Evolutionary conservation across 176 grass and related monocot genomes (phyloP).

Genomic region (Oryza coarctata): DNA sequence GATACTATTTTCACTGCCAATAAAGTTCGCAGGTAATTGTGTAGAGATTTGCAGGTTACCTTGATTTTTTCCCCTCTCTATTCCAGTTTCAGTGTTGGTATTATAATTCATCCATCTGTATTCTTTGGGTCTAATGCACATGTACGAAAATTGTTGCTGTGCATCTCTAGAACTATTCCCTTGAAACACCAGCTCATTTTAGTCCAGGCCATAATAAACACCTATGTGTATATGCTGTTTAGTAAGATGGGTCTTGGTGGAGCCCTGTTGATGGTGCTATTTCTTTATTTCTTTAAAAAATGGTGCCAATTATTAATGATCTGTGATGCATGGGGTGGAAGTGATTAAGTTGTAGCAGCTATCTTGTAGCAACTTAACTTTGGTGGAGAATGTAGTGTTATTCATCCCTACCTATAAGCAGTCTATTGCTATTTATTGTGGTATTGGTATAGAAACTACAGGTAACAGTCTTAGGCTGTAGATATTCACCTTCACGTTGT

Average conservation of each 20-base stretch:
- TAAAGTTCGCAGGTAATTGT: constrained; percentile 62
- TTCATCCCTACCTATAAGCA: not conserved
- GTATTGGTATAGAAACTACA: not conserved
- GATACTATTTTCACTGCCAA: constrained; percentile 47
- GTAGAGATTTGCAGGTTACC: not conserved
- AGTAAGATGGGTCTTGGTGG: not conserved
- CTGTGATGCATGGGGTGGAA: not conserved
- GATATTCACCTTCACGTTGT: not conserved
- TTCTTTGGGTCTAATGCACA: not conserved
- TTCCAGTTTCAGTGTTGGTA: not conserved
- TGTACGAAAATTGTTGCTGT: not conserved
- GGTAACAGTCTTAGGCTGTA: not conserved
- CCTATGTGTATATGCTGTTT: not conserved
- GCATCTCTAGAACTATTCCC: not conserved
- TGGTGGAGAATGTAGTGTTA: not conserved
- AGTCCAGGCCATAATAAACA: not conserved
- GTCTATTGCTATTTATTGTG: not conserved
- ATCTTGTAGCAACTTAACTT: too few relatives aligned
- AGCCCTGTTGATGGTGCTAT: not conserved
- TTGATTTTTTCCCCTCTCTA: not conserved
- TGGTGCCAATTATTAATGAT: not conserved
- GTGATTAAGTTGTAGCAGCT: not conserved
- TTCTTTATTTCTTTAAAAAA: not conserved
- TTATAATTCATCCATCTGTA: not conserved
- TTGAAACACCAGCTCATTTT: constrained; percentile 20